Base-by-base conservation (phyloP, 2,329 filamentous ascomycete genomes). In the Aspergillus ibericus region DNA sequence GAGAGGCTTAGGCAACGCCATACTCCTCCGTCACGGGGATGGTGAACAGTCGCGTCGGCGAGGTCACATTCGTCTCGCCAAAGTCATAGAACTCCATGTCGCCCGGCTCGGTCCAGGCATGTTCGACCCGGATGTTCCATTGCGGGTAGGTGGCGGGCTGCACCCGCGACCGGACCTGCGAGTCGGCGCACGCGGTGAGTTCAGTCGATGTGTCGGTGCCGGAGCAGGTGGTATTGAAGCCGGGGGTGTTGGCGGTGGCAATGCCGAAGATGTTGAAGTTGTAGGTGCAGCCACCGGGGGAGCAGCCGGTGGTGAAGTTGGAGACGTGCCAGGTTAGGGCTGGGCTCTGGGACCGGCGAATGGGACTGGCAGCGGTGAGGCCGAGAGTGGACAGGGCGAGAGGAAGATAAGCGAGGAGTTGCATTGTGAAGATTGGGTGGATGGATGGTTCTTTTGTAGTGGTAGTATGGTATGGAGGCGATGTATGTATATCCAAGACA, bases 191-290 rank as follows among this genome's bases (percentile, higher is more conserved):
- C 9, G 54, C 18, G 13, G 60, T 51, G 55, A 63, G 61, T 16
- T 65, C 66, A 2, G 58, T 50, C 34, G 70, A 50, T 22, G 44
- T 56, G 25, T 66, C 65, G 25, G 64, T 63, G 16, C 72, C 72
- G 36, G 63, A 62, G 65, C 74, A 77, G 53, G 64, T 65, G 38
- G 74, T 73, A 50, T 67, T 68, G 66, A 77, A 77, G 18, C 63
- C 68, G 6, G 74, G 73, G 4, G 69, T 71, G 56, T 71, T 71
- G 8, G 55, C 15, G 16, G 69, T 68, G 6, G 55, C 57, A 13
- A 62, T 29, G 20, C 69, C 69, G 27, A 44, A 46, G 49, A 77
- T 70, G 55, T 70, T 65, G 63, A 76, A 77, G 35, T 51, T 58
- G 60, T 72, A 76, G 55, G 58, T 50, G 56, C 72, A 75, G 35